phyloP scores from a whole-genome alignment of 345 rosid genomes.

The Microthlaspi erraticum region DNA sequence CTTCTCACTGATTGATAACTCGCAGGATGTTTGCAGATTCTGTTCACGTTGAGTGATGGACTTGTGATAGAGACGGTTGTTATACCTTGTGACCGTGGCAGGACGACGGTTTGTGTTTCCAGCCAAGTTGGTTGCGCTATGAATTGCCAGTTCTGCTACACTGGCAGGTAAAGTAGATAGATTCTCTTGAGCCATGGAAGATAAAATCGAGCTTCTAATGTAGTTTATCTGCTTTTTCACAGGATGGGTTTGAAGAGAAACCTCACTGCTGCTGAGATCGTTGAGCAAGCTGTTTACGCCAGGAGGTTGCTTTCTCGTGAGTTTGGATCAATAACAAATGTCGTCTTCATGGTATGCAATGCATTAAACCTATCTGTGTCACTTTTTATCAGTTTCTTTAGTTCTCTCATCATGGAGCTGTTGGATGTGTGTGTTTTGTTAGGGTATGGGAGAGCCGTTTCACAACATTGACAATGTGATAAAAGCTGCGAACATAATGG shows the following conservation, averaged over 20 bases:
- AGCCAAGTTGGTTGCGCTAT: conserved; percentile 96
- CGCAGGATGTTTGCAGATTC: conserved; percentile 93
- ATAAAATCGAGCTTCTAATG: background rate
- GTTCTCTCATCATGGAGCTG: conserved; percentile 22
- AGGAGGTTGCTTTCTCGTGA: conserved; percentile 64
- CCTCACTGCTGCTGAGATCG: conserved; percentile 86
- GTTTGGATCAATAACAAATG: conserved; percentile 78
- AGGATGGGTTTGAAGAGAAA: conserved; percentile 94
- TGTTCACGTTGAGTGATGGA: conserved; percentile 81
- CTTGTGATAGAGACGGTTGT: conserved; percentile 80
- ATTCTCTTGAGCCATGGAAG: background rate
- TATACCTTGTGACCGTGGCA: conserved; percentile 87
- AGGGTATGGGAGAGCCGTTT: conserved; percentile 99
- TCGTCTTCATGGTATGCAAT: conserved; percentile 82
- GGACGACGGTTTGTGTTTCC: conserved; percentile 90
- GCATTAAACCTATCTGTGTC: background rate
- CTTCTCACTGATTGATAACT: conserved; percentile 67
- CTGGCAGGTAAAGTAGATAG: conserved; percentile 68
- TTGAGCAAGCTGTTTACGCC: conserved; percentile 85
- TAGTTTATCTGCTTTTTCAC: conserved; percentile 21
- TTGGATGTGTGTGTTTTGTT: conserved; percentile 29
- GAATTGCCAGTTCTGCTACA: conserved; percentile 97
- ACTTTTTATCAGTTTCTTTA: background rate
- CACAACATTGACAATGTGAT: conserved; percentile 83
- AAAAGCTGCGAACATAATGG: conserved; percentile 83